Percentiles rank a stretch among this genome's conserved stretches.
phyloP scores from a whole-genome alignment of 345 rosid species.

The Nasturtium officinale region DNA sequence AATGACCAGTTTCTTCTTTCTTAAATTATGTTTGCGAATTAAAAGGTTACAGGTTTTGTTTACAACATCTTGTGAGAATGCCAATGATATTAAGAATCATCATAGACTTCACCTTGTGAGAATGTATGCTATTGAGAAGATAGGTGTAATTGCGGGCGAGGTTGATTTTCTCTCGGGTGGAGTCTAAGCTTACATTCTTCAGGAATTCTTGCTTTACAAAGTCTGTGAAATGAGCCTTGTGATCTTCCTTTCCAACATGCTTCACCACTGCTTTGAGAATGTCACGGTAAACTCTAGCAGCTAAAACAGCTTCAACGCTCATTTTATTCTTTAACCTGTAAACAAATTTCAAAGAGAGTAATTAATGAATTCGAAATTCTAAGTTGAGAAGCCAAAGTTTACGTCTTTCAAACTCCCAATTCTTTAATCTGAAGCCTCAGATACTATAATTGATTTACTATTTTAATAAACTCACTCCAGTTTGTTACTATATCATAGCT shows the following conservation, averaged over 20 bases:
- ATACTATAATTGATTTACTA: no score
- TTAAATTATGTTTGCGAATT: no score
- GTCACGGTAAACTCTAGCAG: slow-evolving; percentile 59
- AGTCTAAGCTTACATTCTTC: slow-evolving; percentile 47
- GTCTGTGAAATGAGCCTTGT: slow-evolving; percentile 69
- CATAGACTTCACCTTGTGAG: slow-evolving; percentile 64
- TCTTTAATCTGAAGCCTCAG: neutral
- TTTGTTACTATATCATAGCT: no score
- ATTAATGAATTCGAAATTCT: neutral
- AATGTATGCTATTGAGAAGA: slow-evolving; percentile 73
- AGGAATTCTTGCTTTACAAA: slow-evolving; percentile 61
- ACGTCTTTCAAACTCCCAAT: neutral
- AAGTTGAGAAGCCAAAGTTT: neutral
- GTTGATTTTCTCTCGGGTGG: slow-evolving; percentile 55
- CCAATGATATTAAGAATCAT: neutral
- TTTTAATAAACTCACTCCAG: no score
- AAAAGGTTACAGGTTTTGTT: neutral
- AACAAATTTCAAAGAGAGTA: neutral
- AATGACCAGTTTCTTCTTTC: neutral
- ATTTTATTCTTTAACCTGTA: slow-evolving; percentile 42
- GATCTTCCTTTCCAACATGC: slow-evolving; percentile 76
- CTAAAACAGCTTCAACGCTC: slow-evolving; percentile 53
- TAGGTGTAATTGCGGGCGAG: slow-evolving; percentile 69
- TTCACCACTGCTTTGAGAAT: slow-evolving; percentile 72
- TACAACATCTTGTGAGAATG: neutral